Evolutionary conservation across 805 yeast genomes (phyloP), one percentile per base, ranked within the genome.

Genomic region (Peterozyma xylosa): DNA sequence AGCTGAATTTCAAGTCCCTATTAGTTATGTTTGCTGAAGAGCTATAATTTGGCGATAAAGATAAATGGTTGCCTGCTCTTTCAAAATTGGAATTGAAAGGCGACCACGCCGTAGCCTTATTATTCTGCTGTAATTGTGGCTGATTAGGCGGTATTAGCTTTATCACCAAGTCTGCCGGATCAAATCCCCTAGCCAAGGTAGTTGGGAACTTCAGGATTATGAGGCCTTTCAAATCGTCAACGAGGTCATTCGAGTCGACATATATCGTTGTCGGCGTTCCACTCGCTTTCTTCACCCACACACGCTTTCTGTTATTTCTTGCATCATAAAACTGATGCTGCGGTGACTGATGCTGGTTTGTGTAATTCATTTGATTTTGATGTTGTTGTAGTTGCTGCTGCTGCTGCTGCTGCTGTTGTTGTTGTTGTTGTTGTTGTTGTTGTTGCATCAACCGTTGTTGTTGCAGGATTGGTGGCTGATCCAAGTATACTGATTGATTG

Each of bases 151-250:
- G 27, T 21, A 21, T 21, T 5, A 21, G 27, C 27, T 56, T 56
- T 47, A 79, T 57, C 14, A 67, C 44, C 50, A 82, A 46, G 56
- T 86, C 87, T 10, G 95, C 78, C 9, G 95, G 80, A 64, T 88
- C 88, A 55, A 71, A 74, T 38, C 66, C 57, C 48, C 74, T 58
- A 3, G 80, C 85, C 45, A 83, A 56, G 2, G 86, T 73, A 47
- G 83, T 78, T 43, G 95, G 85, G 58, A 74, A 84, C 52, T 82
- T 85, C 38, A 64, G 64, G 33, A 80, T 60, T 1, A 90, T 71
- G 47, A 78, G 71, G 10, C 71, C 64, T 55, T 90, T 90, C 53
- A 90, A 66, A 60, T 91, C 96, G 59, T 90, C 98, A 5, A 90
- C 73, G 1, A 89, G 71, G 55, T 86, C 91, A 16, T 60, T 56